Conservation (phyloP, 768 basidiomycete species). For the Suillus paluster region DNA sequence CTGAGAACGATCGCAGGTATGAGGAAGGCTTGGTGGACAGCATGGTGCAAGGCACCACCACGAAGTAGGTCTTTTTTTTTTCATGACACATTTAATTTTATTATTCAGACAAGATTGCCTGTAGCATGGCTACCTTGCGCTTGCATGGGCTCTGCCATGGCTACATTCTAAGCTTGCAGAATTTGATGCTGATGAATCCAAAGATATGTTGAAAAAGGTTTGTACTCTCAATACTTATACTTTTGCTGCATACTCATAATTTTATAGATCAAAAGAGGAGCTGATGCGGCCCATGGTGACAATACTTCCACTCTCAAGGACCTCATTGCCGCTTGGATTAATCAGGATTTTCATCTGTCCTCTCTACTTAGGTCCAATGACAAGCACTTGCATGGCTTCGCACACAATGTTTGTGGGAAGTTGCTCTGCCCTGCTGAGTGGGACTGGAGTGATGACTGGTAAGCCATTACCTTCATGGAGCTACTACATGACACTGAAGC, state of each 20-base stretch:
- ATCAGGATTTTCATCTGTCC: neutral
- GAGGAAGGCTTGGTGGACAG: neutral
- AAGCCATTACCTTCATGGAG: neutral
- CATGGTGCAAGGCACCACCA: no score
- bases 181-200: neutral
- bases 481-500: neutral
- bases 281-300: neutral
- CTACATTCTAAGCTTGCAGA: neutral
- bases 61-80: neutral
- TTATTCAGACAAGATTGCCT: neutral
- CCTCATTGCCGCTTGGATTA: neutral
- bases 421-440: neutral
- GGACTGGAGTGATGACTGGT: neutral
- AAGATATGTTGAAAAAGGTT: neutral
- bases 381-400: neutral
- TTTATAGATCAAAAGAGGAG: neutral
- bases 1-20: neutral
- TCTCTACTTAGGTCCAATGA: neutral
- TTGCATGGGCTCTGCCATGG: neutral
- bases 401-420: neutral
- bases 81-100: neutral
- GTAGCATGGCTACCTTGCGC: neutral
- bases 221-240: neutral
- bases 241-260: neutral
- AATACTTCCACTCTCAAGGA: constrained; percentile 2